Evolutionary conservation across 2,329 filamentous ascomycete genomes (phyloP).

Genomic region (Sporothrix humicola): DNA sequence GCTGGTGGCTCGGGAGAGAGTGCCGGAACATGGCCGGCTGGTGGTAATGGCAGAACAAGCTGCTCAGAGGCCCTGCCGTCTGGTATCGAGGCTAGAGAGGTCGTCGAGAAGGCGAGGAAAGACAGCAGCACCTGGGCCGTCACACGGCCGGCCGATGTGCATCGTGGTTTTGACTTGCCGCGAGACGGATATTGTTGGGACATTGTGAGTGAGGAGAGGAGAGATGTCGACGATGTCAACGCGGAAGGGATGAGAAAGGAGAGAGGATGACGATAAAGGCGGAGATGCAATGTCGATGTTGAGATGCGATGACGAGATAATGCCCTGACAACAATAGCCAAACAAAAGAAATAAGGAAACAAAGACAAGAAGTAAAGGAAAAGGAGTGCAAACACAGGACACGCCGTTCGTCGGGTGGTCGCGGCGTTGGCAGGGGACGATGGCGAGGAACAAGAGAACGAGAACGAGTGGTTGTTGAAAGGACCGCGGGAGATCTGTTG

Average conservation of each 20-base stretch:
- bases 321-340: not conserved
- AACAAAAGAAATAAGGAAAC: not conserved
- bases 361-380: too few species aligned
- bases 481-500: conserved; percentile 27
- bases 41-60: conserved; percentile 50
- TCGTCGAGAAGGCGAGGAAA: conserved; percentile 65
- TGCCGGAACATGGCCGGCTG: conserved; percentile 50
- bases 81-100: conserved; percentile 45
- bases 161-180: conserved; percentile 42
- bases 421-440: not conserved
- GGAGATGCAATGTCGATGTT: not conserved
- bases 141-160: conserved; percentile 65
- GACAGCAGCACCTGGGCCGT: conserved; percentile 68
- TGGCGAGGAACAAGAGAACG: not conserved
- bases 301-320: not conserved
- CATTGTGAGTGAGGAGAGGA: conserved; percentile 38
- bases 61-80: conserved; percentile 47
- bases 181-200: conserved; percentile 25
- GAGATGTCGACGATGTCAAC: not conserved
- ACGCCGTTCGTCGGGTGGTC: conserved; percentile 6
- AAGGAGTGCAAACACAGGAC: conserved; percentile 10
- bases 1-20: conserved; percentile 52
- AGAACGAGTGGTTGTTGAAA: not conserved
- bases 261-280: not conserved
- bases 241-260: conserved; percentile 2